Percentiles rank a stretch among this genome's conserved stretches.
Evolutionary conservation across 768 basidiomycete species (phyloP).

Genomic region (Leccinum disarticulatum): DNA sequence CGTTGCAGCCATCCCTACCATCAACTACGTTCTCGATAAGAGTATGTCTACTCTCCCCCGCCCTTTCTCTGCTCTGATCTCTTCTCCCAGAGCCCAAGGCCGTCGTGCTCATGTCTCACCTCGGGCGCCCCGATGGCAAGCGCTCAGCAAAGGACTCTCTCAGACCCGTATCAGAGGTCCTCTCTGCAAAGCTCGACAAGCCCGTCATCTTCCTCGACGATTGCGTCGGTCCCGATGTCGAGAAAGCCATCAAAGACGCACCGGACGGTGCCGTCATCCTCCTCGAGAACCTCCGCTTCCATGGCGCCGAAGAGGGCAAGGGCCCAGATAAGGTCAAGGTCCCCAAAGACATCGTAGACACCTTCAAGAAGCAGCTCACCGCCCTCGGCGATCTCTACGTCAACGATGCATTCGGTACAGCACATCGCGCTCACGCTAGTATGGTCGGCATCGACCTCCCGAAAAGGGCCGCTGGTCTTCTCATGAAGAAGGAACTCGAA

Average conservation of each 20-base stretch:
- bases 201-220: constrained; percentile 81
- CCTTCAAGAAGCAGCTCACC: constrained; percentile 88
- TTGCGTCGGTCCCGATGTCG: constrained; percentile 83
- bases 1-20: constrained; percentile 93
- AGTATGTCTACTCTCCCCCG: constrained; percentile 42
- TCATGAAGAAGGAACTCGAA: constrained; percentile 98
- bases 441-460: constrained; percentile 97
- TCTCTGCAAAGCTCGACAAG: constrained; percentile 45
- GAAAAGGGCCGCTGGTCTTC: constrained; percentile 91
- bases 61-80: neutral
- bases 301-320: constrained; percentile 98
- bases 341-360: constrained; percentile 71
- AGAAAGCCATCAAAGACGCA: constrained; percentile 66
- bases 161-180: constrained; percentile 76
- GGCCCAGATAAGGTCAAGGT: constrained; percentile 97
- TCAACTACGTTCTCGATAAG: constrained; percentile 87
- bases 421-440: constrained; percentile 96
- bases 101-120: constrained; percentile 95
- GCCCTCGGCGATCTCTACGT: constrained; percentile 94
- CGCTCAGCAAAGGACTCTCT: constrained; percentile 88
- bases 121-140: constrained; percentile 95
- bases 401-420: constrained; percentile 99
- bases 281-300: constrained; percentile 97
- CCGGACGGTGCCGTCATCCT: constrained; percentile 73
- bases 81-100: constrained; percentile 62